Conservation (phyloP, 768 basidiomycete genomes). For the Arthromyces matolae region DNA sequence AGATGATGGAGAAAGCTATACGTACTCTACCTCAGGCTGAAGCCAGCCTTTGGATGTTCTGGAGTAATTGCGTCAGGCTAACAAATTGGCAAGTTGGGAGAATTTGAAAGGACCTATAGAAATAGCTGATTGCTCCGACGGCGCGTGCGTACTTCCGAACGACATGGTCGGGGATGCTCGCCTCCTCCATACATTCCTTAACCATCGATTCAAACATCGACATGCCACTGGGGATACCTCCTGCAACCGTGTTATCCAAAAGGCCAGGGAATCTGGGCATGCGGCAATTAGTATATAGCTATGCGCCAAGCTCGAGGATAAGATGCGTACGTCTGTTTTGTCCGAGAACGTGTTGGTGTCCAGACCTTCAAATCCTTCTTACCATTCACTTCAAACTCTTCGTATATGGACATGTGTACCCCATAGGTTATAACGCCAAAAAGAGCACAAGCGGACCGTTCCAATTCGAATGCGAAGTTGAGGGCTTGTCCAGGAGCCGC, state of each 20-base stretch:
- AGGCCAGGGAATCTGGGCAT: constrained; percentile 57
- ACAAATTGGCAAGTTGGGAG: neutral
- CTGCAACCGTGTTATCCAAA: constrained; percentile 89
- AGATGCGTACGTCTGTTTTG: constrained; percentile 90
- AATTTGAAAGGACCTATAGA: constrained; percentile 48
- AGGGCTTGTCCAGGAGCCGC: constrained; percentile 29
- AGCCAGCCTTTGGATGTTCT: constrained; percentile 73
- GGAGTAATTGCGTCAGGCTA: neutral
- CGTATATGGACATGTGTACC: constrained; percentile 82
- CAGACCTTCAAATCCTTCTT: constrained; percentile 57
- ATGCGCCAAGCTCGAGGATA: too few relatives aligned
- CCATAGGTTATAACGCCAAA: constrained; percentile 92
- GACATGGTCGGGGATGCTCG: constrained; percentile 67
- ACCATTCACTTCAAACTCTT: constrained; percentile 35
- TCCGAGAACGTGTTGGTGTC: constrained; percentile 82
- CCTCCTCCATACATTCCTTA: constrained; percentile 94
- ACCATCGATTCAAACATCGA: constrained; percentile 68
- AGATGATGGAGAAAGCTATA: constrained; percentile 4
- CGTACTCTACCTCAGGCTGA: constrained; percentile 83
- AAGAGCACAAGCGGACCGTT: constrained; percentile 81
- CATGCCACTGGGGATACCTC: constrained; percentile 85
- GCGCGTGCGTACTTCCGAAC: constrained; percentile 55
- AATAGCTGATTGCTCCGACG: constrained; percentile 78
- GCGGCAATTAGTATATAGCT: too few relatives aligned
- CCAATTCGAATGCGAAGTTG: constrained; percentile 85